Conservation (phyloP, 1,139 yeast genomes). For the Taphrina betulina region DNA sequence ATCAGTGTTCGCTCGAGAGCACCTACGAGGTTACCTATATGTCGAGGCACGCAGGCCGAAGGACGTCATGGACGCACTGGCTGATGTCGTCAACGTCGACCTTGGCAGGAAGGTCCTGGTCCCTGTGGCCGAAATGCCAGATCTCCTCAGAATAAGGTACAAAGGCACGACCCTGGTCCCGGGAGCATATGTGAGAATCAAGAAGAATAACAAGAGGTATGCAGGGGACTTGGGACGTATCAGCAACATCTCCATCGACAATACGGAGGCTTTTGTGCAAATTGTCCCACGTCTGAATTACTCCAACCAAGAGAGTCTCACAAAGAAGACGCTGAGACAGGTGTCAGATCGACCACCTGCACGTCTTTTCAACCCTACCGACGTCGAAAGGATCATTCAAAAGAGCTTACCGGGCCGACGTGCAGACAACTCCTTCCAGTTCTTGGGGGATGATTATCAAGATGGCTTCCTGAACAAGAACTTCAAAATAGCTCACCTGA, state of each 20-base stretch:
- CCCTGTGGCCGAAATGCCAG: constrained; percentile 94
- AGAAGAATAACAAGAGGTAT: constrained; percentile 87
- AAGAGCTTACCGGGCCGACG: constrained; percentile 59
- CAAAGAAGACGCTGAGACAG: constrained; percentile 50
- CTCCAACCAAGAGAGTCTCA: constrained; percentile 60
- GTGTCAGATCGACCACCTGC: constrained; percentile 67
- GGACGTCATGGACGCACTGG: constrained; percentile 83
- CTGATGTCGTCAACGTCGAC: constrained; percentile 84
- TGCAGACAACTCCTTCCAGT: constrained; percentile 68
- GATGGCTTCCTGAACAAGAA: constrained; percentile 87
- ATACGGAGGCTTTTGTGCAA: constrained; percentile 86
- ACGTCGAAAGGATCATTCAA: constrained; percentile 63
- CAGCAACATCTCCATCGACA: constrained; percentile 89
- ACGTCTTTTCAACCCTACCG: constrained; percentile 70
- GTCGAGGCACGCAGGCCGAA: constrained; percentile 92
- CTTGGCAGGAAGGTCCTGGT: constrained; percentile 61
- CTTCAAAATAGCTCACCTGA: constrained; percentile 64
- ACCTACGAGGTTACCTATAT: constrained; percentile 85
- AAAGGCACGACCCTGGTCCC: constrained; percentile 86
- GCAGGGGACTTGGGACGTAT: constrained; percentile 92
- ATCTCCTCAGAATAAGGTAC: constrained; percentile 83
- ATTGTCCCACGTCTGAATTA: constrained; percentile 92
- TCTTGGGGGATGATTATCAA: constrained; percentile 81
- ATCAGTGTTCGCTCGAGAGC: constrained; percentile 94
- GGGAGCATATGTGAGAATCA: constrained; percentile 70